phyloP scores from a whole-genome alignment of 768 basidiomycete species.

The Russula vinacea region DNA sequence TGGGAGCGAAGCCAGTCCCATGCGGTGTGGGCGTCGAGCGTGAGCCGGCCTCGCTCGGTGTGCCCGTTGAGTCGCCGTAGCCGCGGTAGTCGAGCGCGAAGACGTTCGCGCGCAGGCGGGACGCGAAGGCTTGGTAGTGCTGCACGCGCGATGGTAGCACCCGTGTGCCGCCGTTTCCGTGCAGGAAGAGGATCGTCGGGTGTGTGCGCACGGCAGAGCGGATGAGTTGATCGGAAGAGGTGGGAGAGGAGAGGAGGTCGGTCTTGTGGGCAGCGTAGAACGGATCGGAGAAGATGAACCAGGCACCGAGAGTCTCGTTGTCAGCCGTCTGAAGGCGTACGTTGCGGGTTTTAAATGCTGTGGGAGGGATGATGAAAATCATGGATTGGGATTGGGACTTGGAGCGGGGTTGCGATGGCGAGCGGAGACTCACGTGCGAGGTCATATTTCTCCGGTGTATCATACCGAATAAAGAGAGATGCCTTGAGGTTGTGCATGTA shows the following conservation, averaged over 20 bases:
- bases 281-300: constrained; percentile 73
- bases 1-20: constrained; percentile 72
- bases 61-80: constrained; percentile 81
- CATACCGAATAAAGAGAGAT: constrained; percentile 62
- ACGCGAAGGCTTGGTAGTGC: constrained; percentile 62
- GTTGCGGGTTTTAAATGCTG: constrained; percentile 59
- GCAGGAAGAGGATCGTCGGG: constrained; percentile 87
- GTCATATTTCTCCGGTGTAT: constrained; percentile 72
- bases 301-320: constrained; percentile 77
- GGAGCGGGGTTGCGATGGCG: no score
- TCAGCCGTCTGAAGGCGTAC: constrained; percentile 69
- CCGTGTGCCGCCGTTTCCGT: constrained; percentile 85
- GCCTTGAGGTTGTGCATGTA: constrained; percentile 67
- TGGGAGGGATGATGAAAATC: background rate
- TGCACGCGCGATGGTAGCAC: constrained; percentile 64
- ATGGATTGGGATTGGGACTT: background rate
- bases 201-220: constrained; percentile 50
- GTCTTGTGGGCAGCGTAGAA: constrained; percentile 42
- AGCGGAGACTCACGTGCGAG: constrained; percentile 57
- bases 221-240: constrained; percentile 42
- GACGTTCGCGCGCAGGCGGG: constrained; percentile 68
- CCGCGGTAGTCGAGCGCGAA: constrained; percentile 90
- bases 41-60: constrained; percentile 69
- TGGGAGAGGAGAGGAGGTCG: constrained; percentile 41
- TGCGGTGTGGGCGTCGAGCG: constrained; percentile 68